Base-by-base conservation (phyloP, 495 filamentous ascomycete genomes). In the Halenospora varia region DNA sequence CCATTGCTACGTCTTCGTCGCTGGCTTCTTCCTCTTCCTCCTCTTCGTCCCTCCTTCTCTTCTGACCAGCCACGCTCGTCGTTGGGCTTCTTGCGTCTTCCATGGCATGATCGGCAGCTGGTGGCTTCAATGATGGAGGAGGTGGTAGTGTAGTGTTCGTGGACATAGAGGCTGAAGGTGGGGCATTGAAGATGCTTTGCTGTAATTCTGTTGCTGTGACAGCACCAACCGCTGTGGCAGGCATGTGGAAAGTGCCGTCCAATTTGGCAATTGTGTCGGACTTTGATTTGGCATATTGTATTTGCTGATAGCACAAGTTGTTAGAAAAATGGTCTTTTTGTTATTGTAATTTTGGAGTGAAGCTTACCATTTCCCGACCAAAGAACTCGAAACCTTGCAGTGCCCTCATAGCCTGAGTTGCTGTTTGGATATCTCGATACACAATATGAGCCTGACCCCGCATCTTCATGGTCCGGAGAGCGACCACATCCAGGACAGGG, bases 381-480 rank as follows among this genome's bases (percentile, higher is more conserved):
- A 92, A 87, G 62, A 97, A 89, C 15, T 93, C 83, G 63, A 92
- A 89, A 0, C 90, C 90, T 62, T 97, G 87, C 23, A 96, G 74
- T 25, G 88, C 83, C 53, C 92, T 78, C 85, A 97, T 87, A 1
- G 94, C 94, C 66, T 95, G 89, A 25, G 92, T 94, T 46, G 90
- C 91, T 2, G 86, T 81, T 56, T 93, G 86, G 11, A 92, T 75
- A 67, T 99, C 94, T 57, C 88, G 83, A 70, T 90, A 97, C 2
- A 92, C 89, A 47, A 99, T 77, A 67, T 97, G 92, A 51, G 94
- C 95, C 70, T 97, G 94, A 1, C 94, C 94, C 35, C 95, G 88
- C 88, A 96, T 92, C 73, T 91, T 92, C 64, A 75, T 76, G 0
- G 89, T 94, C 72, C 89, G 92, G 65, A 96, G 77, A 26, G 89